Evolutionary conservation across 768 basidiomycete genomes (phyloP).

Genomic region (Russula virescens): DNA sequence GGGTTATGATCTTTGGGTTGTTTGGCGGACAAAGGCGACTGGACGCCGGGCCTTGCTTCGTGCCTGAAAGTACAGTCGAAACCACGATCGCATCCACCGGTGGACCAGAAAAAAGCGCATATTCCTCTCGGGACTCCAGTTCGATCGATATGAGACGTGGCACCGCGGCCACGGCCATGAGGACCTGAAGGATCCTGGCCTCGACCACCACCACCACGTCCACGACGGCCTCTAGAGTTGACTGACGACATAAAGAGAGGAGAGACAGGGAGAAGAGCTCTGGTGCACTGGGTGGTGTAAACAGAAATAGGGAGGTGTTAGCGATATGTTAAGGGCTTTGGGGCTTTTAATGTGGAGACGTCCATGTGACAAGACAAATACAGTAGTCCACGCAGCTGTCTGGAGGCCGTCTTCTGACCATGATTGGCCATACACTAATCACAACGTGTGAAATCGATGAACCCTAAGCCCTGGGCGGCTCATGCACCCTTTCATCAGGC

Average conservation of each 20-base stretch:
- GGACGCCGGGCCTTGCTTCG: slow-evolving; percentile 12
- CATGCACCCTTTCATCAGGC: too few species aligned
- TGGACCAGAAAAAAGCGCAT: slow-evolving; percentile 30
- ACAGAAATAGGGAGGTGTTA: not conserved
- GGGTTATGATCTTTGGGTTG: slow-evolving; percentile 8
- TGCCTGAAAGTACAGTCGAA: slow-evolving; percentile 32
- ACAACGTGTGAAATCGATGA: too few species aligned
- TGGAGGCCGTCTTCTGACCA: too few species aligned
- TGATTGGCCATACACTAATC: too few species aligned
- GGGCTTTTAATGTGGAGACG: too few species aligned
- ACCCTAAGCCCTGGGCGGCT: too few species aligned
- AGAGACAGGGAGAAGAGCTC: not conserved
- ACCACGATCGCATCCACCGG: slow-evolving; percentile 27
- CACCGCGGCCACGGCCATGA: slow-evolving; percentile 18
- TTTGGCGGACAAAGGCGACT: not conserved
- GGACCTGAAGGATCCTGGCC: slow-evolving; percentile 1
- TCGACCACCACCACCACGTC: not conserved
- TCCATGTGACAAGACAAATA: too few species aligned
- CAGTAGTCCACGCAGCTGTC: too few species aligned
- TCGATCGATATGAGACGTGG: slow-evolving; percentile 2
- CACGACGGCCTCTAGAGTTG: not conserved
- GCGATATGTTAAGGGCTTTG: too few species aligned
- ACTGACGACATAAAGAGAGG: slow-evolving; percentile 7
- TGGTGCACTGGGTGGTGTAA: not conserved
- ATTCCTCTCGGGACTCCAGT: slow-evolving; percentile 25